Conservation (phyloP, 1,284 basidiomycete species). For the Vanrija humicola region DNA sequence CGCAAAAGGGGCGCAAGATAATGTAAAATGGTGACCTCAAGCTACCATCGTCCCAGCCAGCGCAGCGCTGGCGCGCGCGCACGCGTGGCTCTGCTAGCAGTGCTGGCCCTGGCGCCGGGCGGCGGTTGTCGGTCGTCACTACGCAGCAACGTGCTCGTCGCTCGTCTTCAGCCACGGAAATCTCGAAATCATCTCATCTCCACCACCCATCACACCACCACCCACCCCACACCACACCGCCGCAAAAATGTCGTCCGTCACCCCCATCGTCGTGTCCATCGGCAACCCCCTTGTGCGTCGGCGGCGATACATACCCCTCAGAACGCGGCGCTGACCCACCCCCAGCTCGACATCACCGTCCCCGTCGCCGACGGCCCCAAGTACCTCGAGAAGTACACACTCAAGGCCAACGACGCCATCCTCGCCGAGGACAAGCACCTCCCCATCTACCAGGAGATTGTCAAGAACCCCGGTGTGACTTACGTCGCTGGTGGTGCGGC, state of each 20-base stretch:
- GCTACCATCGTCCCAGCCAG: too few species aligned
- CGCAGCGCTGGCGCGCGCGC: too few species aligned
- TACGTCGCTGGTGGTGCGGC: conserved; percentile 97
- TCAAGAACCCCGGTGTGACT: conserved; percentile 69
- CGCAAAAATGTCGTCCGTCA: conserved; percentile 15
- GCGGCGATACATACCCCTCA: too few species aligned
- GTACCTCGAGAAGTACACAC: conserved; percentile 82
- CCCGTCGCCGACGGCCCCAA: conserved; percentile 64
- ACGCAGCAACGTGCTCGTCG: neutral
- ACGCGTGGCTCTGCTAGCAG: too few species aligned
- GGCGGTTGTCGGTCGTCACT: neutral
- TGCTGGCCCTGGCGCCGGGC: too few species aligned
- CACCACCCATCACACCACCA: neutral
- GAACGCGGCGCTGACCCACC: neutral
- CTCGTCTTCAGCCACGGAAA: too few species aligned
- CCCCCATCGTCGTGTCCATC: conserved; percentile 64
- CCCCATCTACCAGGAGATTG: conserved; percentile 83
- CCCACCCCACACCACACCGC: neutral
- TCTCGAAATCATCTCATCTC: neutral
- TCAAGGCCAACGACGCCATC: conserved; percentile 96
- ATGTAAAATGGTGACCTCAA: too few species aligned
- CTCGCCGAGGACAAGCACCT: conserved; percentile 86
- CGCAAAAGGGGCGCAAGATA: neutral
- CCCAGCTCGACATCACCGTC: conserved; percentile 76
- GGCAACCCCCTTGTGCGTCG: conserved; percentile 68